These are phyloP conservation scores for Penicillium soppii DNA, from an alignment of 495 filamentous ascomycete genomes.

Conservation along the genomic window DNA sequence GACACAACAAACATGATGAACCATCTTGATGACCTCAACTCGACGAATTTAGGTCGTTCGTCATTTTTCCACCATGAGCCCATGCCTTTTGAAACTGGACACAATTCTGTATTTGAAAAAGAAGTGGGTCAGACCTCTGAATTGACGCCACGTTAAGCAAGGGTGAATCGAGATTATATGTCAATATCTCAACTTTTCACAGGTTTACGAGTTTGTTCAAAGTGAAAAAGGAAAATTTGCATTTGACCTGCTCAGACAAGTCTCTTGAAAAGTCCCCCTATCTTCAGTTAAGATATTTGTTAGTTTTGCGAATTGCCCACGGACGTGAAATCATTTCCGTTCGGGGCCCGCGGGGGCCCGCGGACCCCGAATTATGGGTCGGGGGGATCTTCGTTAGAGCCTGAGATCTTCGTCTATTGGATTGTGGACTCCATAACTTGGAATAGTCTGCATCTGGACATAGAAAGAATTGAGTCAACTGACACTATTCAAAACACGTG, in stretches of 20 bases:
- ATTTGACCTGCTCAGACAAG: too few relatives aligned
- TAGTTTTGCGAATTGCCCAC: not conserved
- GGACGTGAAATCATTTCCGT: constrained; percentile 1
- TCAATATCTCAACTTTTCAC: too few relatives aligned
- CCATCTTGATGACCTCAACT: constrained; percentile 26
- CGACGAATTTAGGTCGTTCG: constrained; percentile 20
- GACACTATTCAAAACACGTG: not conserved
- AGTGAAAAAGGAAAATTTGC: too few relatives aligned
- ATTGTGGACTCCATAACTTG: too few relatives aligned
- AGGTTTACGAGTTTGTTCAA: too few relatives aligned
- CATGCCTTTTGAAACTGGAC: not conserved
- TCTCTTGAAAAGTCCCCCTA: too few relatives aligned
- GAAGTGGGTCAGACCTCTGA: constrained; percentile 3
- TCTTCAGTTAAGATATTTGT: too few relatives aligned
- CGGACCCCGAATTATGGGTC: not conserved
- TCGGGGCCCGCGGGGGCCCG: constrained; percentile 26
- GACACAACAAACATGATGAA: constrained; percentile 29
- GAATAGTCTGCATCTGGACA: not conserved
- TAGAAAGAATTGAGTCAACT: not conserved
- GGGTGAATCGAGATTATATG: too few relatives aligned
- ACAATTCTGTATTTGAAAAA: not conserved
- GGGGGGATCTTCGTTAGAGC: not conserved
- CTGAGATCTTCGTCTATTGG: too few relatives aligned
- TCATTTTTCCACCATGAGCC: constrained; percentile 8
- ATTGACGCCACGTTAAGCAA: too few relatives aligned